These are phyloP conservation scores for Dactylellina drechsleri DNA, from an alignment of 2,329 filamentous ascomycete species.

Conservation along the genomic window DNA sequence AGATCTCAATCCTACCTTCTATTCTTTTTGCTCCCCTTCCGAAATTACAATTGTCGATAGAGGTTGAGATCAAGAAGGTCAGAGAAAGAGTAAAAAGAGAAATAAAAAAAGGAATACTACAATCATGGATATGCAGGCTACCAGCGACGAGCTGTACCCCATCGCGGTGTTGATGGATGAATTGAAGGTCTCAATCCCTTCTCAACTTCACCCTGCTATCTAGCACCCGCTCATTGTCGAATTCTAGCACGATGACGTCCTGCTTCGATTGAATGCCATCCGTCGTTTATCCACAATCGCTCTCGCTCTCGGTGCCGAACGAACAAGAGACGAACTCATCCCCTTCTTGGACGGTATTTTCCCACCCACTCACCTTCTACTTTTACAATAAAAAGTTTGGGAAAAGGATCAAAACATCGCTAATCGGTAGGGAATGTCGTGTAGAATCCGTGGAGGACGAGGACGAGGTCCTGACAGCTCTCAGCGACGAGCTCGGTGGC, in stretches of 20 bases:
- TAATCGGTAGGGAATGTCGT: conserved; percentile 6
- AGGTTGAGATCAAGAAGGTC: too few species aligned
- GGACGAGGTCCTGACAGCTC: conserved; percentile 94
- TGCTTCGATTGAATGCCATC: conserved; percentile 97
- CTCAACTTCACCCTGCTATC: neutral
- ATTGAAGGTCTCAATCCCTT: conserved; percentile 79
- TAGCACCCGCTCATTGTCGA: neutral
- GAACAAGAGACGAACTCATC: conserved; percentile 97
- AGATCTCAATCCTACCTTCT: conserved; percentile 2
- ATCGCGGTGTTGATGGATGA: conserved; percentile 99
- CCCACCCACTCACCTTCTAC: conserved; percentile 39
- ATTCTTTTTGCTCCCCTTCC: neutral
- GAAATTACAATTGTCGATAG: conserved; percentile 9
- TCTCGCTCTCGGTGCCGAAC: conserved; percentile 91
- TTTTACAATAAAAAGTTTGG: too few species aligned
- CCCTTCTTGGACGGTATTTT: conserved; percentile 94
- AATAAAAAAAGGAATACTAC: neutral
- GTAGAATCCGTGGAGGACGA: conserved; percentile 98
- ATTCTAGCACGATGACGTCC: conserved; percentile 78
- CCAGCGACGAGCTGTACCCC: conserved; percentile 98
- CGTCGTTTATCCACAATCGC: conserved; percentile 98
- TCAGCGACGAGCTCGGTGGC: conserved; percentile 94
- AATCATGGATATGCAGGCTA: conserved; percentile 61
- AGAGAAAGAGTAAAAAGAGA: too few species aligned
- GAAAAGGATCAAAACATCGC: neutral